Evolutionary conservation across 352 stramenopile species (phyloP).

Genomic region (Thalassiosira mediterranea): DNA sequence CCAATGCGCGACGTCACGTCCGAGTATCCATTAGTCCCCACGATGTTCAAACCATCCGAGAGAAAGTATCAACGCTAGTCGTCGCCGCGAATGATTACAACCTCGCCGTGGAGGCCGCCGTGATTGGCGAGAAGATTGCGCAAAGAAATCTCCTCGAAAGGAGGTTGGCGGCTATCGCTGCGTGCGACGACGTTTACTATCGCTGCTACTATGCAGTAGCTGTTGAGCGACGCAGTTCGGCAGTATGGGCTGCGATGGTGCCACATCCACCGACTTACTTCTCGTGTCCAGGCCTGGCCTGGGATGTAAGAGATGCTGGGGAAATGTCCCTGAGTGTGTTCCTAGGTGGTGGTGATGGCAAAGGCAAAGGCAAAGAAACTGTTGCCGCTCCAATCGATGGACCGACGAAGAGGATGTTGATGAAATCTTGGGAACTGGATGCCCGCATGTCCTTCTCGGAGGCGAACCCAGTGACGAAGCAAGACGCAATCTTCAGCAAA

Average conservation of each 20-base stretch:
- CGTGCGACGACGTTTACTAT: slow-evolving; percentile 76
- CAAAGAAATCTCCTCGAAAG: slow-evolving; percentile 31
- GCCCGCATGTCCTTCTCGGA: too few relatives aligned
- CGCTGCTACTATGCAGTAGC: slow-evolving; percentile 75
- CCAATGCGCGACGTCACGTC: slow-evolving; percentile 1
- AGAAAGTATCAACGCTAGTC: slow-evolving; percentile 34
- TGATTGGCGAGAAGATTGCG: background rate
- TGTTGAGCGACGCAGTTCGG: background rate
- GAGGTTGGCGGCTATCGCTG: slow-evolving; percentile 36
- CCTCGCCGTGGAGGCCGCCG: slow-evolving; percentile 6
- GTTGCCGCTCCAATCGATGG: slow-evolving; percentile 37
- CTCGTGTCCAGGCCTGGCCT: slow-evolving; percentile 45
- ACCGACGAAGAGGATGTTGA: slow-evolving; percentile 23
- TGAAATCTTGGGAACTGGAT: slow-evolving; percentile 44
- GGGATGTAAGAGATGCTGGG: slow-evolving; percentile 35
- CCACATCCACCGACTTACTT: slow-evolving; percentile 72
- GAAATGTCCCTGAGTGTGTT: slow-evolving; percentile 16
- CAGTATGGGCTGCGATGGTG: slow-evolving; percentile 35
- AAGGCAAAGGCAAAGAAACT: slow-evolving; percentile 4
- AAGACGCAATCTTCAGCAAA: too few relatives aligned
- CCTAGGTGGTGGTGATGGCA: slow-evolving; percentile 19
- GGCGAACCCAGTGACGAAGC: too few relatives aligned
- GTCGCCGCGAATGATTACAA: slow-evolving; percentile 38
- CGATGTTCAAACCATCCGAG: slow-evolving; percentile 33
- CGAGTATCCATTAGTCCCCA: slow-evolving; percentile 22